Base-by-base conservation (phyloP, 2,329 filamentous ascomycete species). In the Ophiostoma sp. region DNA sequence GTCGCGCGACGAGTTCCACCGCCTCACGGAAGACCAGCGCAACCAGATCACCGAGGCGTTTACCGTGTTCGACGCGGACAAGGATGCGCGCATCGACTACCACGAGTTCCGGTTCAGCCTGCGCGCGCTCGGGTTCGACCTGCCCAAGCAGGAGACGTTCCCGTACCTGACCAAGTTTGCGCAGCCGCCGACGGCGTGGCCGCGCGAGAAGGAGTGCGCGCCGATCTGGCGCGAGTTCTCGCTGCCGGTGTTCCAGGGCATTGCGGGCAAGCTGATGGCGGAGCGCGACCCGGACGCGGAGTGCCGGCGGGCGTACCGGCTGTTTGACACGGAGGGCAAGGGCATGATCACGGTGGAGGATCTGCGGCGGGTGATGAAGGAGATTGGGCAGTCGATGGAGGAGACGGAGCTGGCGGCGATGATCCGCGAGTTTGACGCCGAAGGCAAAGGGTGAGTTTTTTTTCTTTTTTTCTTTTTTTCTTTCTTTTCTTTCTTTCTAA, bases 101-200 rank as follows among this genome's bases (percentile, higher is more conserved):
- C 95, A 98, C 82, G 95, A 99, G 81, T 92, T 98, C 79, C 94
- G 95, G 80, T 95, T 98, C 81, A 93, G 94, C 72, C 89, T 98
- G 76, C 95, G 96, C 79, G 95, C 95, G 3, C 88, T 99, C 1
- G 95, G 95, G 74, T 98, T 98, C 82, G 93, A 96, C 76, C 84
- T 97, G 67, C 86, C 92, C 71, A 97, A 97, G 79, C 84, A 88
- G 73, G 93, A 96, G 75, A 93, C 97, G 72, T 89, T 94, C 76
- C 83, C 86, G 65, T 87, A 96, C 73, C 86, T 99, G 72, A 90
- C 92, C 71, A 85, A 87, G n/a, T 89, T 95, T 79, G 95, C 94
- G 73, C 85, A 90, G 3, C 86, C 90, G 35, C 87, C 87, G n/a
- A 81, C 85, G 74, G 85, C 84, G 78, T 89, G 82, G 85, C 81